A percentile compares a stretch with the other conserved stretches of the same genome.
phyloP scores from a whole-genome alignment of 495 filamentous ascomycete species.

The Patellaria atrata region DNA sequence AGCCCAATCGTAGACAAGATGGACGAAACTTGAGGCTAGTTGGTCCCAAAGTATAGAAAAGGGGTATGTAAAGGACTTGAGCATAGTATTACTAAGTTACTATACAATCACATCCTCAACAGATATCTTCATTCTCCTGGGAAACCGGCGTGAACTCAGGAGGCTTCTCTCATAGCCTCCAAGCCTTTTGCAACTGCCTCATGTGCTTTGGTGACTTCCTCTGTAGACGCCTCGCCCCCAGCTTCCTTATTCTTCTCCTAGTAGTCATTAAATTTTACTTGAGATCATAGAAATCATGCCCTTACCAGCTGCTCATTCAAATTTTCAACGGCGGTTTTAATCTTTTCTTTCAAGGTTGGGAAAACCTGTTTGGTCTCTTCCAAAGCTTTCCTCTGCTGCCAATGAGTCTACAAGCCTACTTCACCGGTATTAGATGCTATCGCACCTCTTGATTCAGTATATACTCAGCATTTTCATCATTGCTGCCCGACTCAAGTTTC shows the following conservation, averaged over 20 bases:
- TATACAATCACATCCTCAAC: too few species aligned
- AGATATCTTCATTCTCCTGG: too few species aligned
- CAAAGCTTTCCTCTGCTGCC: conserved; percentile 50
- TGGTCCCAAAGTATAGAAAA: background rate
- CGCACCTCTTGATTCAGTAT: conserved; percentile 70
- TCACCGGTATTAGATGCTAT: background rate
- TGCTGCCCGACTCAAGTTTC: conserved; percentile 39
- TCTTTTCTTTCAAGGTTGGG: conserved; percentile 48
- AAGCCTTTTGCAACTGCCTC: conserved; percentile 25
- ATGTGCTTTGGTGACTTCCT: conserved; percentile 29
- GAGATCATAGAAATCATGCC: conserved; percentile 5
- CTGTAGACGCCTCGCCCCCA: conserved; percentile 20
- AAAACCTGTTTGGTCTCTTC: conserved; percentile 76
- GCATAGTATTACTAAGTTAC: background rate
- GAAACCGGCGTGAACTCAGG: too few species aligned
- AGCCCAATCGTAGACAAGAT: conserved; percentile 41
- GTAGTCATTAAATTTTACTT: conserved; percentile 1
- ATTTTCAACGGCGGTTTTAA: conserved; percentile 49
- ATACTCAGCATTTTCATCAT: conserved; percentile 41
- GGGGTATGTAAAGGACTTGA: background rate
- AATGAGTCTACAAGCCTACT: conserved; percentile 5
- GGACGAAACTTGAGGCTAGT: conserved; percentile 36
- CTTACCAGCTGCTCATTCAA: conserved; percentile 53
- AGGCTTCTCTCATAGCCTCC: conserved; percentile 19
- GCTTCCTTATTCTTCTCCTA: conserved; percentile 25